phyloP scores from a whole-genome alignment of 129 eudicot species.

The Flaveria sonorensis region DNA sequence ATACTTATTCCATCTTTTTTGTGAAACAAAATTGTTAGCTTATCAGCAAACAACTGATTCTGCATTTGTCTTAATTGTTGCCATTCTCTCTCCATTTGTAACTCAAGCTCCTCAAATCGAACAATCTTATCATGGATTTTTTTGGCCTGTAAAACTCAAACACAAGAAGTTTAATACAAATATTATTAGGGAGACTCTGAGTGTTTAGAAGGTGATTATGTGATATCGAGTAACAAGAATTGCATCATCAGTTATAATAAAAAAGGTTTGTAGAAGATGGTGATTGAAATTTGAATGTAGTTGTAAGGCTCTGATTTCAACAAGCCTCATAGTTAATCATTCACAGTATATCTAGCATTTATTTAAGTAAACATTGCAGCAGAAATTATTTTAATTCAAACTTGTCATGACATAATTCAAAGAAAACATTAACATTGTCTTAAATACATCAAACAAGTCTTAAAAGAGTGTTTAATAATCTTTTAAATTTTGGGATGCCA shows the following conservation, averaged over 20 bases:
- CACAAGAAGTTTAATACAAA: constrained; percentile 42
- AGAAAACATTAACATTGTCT: no score
- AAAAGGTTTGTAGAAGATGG: neutral
- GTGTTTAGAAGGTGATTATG: neutral
- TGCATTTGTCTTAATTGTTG: constrained; percentile 65
- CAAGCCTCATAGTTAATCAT: no score
- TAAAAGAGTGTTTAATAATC: no score
- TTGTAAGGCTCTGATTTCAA: no score
- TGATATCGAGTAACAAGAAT: neutral
- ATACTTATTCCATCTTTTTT: constrained; percentile 46
- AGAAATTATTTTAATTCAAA: no score
- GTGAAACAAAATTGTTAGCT: constrained; percentile 58
- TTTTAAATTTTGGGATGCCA: no score
- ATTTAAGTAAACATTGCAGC: no score
- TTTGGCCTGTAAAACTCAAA: constrained; percentile 47
- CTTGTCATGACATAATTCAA: no score
- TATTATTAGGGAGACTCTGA: constrained; percentile 49
- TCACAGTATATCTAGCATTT: no score
- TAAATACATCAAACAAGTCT: no score
- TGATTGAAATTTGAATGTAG: no score
- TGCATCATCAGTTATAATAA: neutral
- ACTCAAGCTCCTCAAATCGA: constrained; percentile 67
- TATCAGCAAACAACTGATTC: constrained; percentile 62
- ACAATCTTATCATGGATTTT: constrained; percentile 59
- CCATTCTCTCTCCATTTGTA: constrained; percentile 67